These are phyloP conservation scores for Epichloe sibirici DNA, from an alignment of 2,329 filamentous ascomycete species.

Conservation along the genomic window DNA sequence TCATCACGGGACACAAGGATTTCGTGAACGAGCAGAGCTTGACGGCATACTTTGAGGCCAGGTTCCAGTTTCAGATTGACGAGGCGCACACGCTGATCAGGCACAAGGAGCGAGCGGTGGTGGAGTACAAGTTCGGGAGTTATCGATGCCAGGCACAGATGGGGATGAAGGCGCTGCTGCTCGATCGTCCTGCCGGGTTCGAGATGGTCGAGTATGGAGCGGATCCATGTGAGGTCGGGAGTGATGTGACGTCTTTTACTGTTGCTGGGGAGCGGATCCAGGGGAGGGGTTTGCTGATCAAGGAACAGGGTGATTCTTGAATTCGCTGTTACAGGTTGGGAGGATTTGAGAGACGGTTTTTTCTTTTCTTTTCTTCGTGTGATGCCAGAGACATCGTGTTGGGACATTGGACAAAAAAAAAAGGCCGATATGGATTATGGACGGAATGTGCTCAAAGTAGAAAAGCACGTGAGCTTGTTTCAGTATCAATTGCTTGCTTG, in stretches of 20 bases:
- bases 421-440: too few species aligned
- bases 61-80: conserved; percentile 37
- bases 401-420: too few species aligned
- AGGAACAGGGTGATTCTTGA: too few species aligned
- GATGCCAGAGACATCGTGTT: background rate
- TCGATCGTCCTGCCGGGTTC: conserved; percentile 21
- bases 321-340: background rate
- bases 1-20: conserved; percentile 31
- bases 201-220: conserved; percentile 26
- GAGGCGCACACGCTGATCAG: conserved; percentile 21
- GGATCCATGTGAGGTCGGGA: conserved; percentile 26
- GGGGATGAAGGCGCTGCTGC: conserved; percentile 28
- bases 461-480: background rate
- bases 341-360: background rate
- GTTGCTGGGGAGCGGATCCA: conserved; percentile 22
- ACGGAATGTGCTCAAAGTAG: background rate
- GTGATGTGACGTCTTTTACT: conserved; percentile 18
- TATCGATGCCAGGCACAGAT: conserved; percentile 42
- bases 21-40: conserved; percentile 33
- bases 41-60: conserved; percentile 25
- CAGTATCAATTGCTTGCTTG: too few species aligned
- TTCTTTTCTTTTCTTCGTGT: background rate
- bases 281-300: conserved; percentile 14
- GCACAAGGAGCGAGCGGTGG: conserved; percentile 16
- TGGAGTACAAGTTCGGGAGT: conserved; percentile 43